Percentiles rank a stretch among this genome's conserved stretches.
These are phyloP conservation scores for Sporothrix curviconia DNA, from an alignment of 2,329 filamentous ascomycete genomes.

Conservation along the genomic window DNA sequence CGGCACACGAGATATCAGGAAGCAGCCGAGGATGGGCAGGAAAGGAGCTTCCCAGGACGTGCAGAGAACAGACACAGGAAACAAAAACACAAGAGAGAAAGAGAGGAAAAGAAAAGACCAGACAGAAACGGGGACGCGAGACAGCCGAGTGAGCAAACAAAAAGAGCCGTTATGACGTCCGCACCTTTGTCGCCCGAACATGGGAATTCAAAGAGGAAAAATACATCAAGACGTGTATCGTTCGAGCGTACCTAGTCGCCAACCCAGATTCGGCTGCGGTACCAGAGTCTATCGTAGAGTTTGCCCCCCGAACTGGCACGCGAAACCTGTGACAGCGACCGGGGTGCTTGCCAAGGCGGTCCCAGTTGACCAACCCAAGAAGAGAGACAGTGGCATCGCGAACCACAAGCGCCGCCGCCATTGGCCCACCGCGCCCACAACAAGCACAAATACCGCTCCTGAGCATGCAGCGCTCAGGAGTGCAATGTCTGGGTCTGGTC, in stretches of 20 bases:
- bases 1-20: conserved; percentile 12
- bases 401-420: not conserved
- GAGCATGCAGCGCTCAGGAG: conserved; percentile 15
- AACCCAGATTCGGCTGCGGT: not conserved
- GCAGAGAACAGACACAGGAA: not conserved
- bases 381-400: conserved; percentile 15
- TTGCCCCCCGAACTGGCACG: conserved; percentile 11
- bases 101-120: not conserved
- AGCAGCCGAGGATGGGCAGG: conserved; percentile 10
- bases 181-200: not conserved
- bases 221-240: not conserved
- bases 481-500: not conserved
- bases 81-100: not conserved
- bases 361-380: not conserved
- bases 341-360: not conserved
- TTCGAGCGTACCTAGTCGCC: not conserved
- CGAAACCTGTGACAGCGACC: conserved; percentile 8
- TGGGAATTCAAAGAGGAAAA: not conserved
- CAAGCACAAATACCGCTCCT: not conserved
- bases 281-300: conserved; percentile 7
- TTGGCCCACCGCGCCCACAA: conserved; percentile 1
- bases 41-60: not conserved
- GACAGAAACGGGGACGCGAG: not conserved
- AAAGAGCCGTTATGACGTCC: not conserved
- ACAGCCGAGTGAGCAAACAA: not conserved